Conservation (phyloP, 106 monocot species). For the Acanthochlamys bracteata region DNA sequence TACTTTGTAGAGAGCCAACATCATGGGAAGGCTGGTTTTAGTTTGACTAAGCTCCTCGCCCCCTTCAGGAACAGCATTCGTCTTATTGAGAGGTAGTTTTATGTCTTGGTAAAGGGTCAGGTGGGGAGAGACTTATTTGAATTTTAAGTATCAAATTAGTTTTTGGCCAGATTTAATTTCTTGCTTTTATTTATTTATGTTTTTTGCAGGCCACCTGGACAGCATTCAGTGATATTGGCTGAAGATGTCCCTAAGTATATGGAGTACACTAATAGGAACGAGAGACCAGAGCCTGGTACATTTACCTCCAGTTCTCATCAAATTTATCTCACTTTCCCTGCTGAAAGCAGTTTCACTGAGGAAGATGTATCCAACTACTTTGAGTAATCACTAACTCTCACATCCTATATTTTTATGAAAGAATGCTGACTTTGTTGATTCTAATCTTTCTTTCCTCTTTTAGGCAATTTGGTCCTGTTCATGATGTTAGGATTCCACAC, state of each 20-base stretch:
- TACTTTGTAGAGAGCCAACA: slow-evolving; percentile 88
- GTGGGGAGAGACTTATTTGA: too few species aligned
- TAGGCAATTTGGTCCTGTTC: slow-evolving; percentile 74
- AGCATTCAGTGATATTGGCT: slow-evolving; percentile 46
- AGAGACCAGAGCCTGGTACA: slow-evolving; percentile 13
- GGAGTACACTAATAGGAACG: slow-evolving; percentile 21
- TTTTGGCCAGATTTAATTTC: background rate
- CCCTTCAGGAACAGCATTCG: slow-evolving; percentile 56
- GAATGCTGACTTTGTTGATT: background rate
- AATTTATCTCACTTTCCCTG: slow-evolving; percentile 88
- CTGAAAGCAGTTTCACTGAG: slow-evolving; percentile 69
- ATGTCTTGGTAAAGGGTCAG: background rate
- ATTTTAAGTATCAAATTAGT: too few species aligned
- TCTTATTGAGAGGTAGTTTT: slow-evolving; percentile 59
- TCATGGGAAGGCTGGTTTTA: slow-evolving; percentile 73
- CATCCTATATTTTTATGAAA: background rate
- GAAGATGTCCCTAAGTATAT: slow-evolving; percentile 44
- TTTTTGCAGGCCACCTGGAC: slow-evolving; percentile 60
- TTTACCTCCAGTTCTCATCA: slow-evolving; percentile 36
- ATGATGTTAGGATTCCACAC: slow-evolving; percentile 66
- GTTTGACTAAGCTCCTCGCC: slow-evolving; percentile 69
- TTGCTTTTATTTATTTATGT: background rate
- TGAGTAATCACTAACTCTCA: slow-evolving; percentile 24
- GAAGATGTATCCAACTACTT: slow-evolving; percentile 75
- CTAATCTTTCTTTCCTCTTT: background rate